Conservation (phyloP, 2,329 filamentous ascomycete species). For the Botryotinia narcissicola region DNA sequence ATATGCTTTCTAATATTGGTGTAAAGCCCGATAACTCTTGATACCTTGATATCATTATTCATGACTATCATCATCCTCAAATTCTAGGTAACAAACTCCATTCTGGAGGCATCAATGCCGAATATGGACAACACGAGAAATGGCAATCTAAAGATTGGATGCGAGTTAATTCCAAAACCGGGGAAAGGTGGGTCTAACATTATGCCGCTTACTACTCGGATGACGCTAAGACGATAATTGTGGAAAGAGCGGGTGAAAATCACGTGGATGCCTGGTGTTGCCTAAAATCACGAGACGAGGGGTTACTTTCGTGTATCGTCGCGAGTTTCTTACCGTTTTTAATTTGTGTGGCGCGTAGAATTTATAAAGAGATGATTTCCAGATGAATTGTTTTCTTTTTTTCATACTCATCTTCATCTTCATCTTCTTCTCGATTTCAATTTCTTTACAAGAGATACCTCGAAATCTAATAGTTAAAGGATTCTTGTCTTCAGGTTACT, state of each 20-base stretch:
- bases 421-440: neutral
- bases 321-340: neutral
- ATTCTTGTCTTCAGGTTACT: neutral
- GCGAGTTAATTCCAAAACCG: neutral
- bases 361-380: neutral
- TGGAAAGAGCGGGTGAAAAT: neutral
- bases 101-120: neutral
- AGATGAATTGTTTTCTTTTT: neutral
- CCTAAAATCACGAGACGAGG: slow-evolving; percentile 14
- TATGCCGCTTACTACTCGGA: neutral
- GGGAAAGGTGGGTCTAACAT: neutral
- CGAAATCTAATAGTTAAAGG: neutral
- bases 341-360: neutral
- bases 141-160: too few relatives aligned
- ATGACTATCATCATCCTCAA: neutral
- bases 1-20: neutral
- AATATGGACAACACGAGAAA: neutral
- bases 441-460: too few relatives aligned
- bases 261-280: slow-evolving; percentile 1
- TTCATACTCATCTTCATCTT: neutral
- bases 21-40: neutral
- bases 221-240: neutral
- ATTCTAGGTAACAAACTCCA: neutral
- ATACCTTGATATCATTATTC: neutral
- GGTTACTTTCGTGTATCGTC: neutral